Evolutionary conservation across 2,329 filamentous ascomycete genomes (phyloP).

Genomic region (Cladophialophora immunda): DNA sequence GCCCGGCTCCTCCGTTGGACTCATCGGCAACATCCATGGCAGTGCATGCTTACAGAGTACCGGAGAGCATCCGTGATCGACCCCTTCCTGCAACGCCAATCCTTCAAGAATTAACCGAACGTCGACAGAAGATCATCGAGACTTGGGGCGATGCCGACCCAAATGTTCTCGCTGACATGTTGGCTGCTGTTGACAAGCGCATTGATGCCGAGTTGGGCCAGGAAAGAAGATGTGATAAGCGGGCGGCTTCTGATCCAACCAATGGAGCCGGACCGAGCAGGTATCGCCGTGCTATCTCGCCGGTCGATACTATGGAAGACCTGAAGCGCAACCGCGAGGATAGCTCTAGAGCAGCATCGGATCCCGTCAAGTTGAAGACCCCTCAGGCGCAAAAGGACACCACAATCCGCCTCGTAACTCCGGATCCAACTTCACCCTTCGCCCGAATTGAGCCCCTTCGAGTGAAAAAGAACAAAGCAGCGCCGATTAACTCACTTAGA

Average conservation of each 20-base stretch:
- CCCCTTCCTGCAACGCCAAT: constrained; percentile 56
- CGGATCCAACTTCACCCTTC: constrained; percentile 57
- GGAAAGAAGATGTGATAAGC: constrained; percentile 45
- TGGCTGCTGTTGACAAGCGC: constrained; percentile 67
- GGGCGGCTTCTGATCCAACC: constrained; percentile 59
- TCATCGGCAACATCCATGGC: constrained; percentile 61
- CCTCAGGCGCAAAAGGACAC: constrained; percentile 42
- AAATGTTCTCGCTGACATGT: constrained; percentile 61
- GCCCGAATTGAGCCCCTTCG: constrained; percentile 61
- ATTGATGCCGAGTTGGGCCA: constrained; percentile 55
- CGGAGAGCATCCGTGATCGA: constrained; percentile 45
- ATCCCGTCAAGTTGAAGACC: constrained; percentile 40
- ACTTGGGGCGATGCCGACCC: constrained; percentile 56
- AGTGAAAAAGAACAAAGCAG: constrained; percentile 59
- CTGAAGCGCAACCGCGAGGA: constrained; percentile 31
- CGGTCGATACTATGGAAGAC: constrained; percentile 42
- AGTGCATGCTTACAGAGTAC: constrained; percentile 42
- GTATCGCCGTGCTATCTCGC: constrained; percentile 23
- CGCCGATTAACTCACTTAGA: constrained; percentile 38
- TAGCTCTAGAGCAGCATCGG: constrained; percentile 45
- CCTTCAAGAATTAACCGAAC: constrained; percentile 65
- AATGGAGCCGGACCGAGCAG: constrained; percentile 22
- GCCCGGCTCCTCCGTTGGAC: constrained; percentile 50
- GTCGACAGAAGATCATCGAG: constrained; percentile 64
- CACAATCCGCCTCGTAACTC: constrained; percentile 67